phyloP scores from a whole-genome alignment of 345 rosid genomes.

The Balakata baccata region DNA sequence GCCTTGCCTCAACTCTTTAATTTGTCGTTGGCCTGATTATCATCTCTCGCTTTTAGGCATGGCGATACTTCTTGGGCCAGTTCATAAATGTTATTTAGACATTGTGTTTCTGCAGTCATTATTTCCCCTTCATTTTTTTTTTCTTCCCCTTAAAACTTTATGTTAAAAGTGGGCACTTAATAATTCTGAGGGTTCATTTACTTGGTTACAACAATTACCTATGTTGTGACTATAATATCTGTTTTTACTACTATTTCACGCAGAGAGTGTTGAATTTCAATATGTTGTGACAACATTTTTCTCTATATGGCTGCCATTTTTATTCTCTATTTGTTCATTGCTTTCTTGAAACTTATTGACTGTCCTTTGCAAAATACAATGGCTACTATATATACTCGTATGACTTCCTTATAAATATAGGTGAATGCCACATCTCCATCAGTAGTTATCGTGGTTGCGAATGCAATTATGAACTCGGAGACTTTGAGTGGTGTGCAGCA shows the following conservation, averaged over 20 bases:
- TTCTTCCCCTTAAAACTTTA: not conserved
- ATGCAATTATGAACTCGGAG: constrained; percentile 74
- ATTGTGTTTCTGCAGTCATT: not conserved
- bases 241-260: not conserved
- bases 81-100: not conserved
- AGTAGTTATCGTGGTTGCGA: constrained; percentile 48
- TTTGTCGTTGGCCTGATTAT: not conserved
- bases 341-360: not conserved
- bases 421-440: constrained; percentile 62
- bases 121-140: not conserved
- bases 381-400: too few relatives aligned
- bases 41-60: not conserved
- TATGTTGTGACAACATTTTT: not conserved
- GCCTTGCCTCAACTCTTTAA: too few relatives aligned
- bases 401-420: constrained; percentile 22
- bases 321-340: not conserved
- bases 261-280: not conserved
- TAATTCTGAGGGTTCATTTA: not conserved
- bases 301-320: not conserved
- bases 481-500: constrained; percentile 59
- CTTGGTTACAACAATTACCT: not conserved
- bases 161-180: not conserved
- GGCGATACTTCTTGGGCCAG: not conserved
- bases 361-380: not conserved
- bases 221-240: too few relatives aligned